Percentiles rank a stretch among this genome's conserved stretches.
These are phyloP conservation scores for Fragilaria radians DNA, from an alignment of 108 stramenopile species.

Conservation along the genomic window DNA sequence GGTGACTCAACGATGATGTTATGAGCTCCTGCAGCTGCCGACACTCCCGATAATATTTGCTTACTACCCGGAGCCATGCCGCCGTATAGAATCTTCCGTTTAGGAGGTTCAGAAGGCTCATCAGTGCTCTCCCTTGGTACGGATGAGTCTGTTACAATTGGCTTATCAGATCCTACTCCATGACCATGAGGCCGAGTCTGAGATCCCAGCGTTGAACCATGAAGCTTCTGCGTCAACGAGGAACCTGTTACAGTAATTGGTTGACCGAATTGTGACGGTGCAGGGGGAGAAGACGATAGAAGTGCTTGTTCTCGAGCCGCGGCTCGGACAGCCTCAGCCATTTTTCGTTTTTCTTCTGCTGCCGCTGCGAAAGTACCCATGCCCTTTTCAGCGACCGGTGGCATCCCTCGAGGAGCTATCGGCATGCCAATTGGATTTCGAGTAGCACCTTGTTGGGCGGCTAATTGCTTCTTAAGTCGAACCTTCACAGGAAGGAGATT, in stretches of 20 bases:
- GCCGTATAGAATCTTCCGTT: slow-evolving; percentile 55
- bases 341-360: slow-evolving; percentile 53
- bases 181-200: slow-evolving; percentile 23
- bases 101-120: slow-evolving; percentile 6
- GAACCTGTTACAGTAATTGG: slow-evolving; percentile 45
- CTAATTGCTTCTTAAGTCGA: slow-evolving; percentile 69
- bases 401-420: slow-evolving; percentile 35
- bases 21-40: slow-evolving; percentile 61
- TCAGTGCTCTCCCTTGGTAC: slow-evolving; percentile 2
- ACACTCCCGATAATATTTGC: slow-evolving; percentile 56
- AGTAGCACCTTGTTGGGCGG: slow-evolving; percentile 78
- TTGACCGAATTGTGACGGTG: slow-evolving; percentile 49
- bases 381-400: slow-evolving; percentile 21
- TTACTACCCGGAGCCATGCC: slow-evolving; percentile 74
- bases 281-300: slow-evolving; percentile 6
- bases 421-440: slow-evolving; percentile 71
- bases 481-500: slow-evolving; percentile 82
- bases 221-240: slow-evolving; percentile 51
- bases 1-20: slow-evolving; percentile 12
- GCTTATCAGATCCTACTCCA: slow-evolving; percentile 23
- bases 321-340: slow-evolving; percentile 31
- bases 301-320: slow-evolving; percentile 23
- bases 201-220: slow-evolving; percentile 54
- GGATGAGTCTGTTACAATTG: neutral
- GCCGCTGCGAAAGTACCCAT: slow-evolving; percentile 61